Evolutionary conservation across 257 asterid genomes (phyloP), one percentile per base, ranked within the genome.

Genomic region (Voacanga thouarsii): DNA sequence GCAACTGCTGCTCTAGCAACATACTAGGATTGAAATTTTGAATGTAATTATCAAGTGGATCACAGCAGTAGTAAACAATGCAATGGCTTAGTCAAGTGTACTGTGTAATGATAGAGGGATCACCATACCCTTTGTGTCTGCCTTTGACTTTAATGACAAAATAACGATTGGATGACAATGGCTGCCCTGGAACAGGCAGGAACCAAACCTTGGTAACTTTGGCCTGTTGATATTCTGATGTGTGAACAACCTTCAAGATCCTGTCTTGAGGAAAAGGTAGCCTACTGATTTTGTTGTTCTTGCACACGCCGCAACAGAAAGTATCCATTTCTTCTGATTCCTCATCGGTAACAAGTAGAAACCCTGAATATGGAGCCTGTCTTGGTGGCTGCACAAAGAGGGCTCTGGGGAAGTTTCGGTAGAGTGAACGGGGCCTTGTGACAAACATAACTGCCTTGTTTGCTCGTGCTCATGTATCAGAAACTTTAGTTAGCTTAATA

Each of bases 231-330:
- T 83, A 91, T 43, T 84, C 83, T 15, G 90, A 77, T 18, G 88
- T 80, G 80, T 90, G 93, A 64, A 93, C 91, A 79, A 93, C 89
- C 64, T 89, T 87, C 89, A 93, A 81, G 79, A 92, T 80, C 85
- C 87, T 92, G 88, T 92, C 97, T 1, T 90, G 91, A 77, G 98
- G 97, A 78, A 93, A 93, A 5, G 97, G 98, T 3, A 90, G 86
- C 47, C 82, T 86, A 23, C 68, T 87, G 82, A 93, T 85, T 64
- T 74, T 84, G 82, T 79, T 82, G 24, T 77, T 86, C 80, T 67
- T 86, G 84, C 81, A 88, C 11, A 92, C 49, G 21, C 98, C 95
- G 56, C 88, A 93, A 74, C 96, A 93, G 30, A 63, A 87, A 8
- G 90, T 82, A 60, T 82, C 89, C 87, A 85, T 77, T 7, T 85